These are phyloP conservation scores for Diospyros lotus DNA, from an alignment of 148 eudicot species.

Conservation along the genomic window DNA sequence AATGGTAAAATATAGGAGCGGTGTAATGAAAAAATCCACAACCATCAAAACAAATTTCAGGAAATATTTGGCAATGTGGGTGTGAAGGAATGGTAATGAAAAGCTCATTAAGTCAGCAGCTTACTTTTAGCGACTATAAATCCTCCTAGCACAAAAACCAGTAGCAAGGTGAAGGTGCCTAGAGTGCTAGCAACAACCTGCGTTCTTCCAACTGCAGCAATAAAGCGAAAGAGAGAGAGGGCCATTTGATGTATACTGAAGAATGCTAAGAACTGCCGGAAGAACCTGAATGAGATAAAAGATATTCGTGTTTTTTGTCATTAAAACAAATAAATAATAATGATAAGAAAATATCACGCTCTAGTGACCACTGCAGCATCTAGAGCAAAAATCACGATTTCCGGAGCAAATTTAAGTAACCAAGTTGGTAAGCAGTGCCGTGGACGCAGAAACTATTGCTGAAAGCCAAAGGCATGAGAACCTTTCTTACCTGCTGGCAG, in stretches of 20 bases:
- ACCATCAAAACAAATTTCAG: neutral
- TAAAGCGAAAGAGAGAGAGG: slow-evolving; percentile 50
- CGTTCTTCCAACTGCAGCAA: slow-evolving; percentile 62
- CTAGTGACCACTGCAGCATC: neutral
- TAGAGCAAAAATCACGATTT: neutral
- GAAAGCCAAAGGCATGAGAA: slow-evolving; percentile 1
- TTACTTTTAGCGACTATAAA: slow-evolving; percentile 61
- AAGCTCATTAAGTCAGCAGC: slow-evolving; percentile 5
- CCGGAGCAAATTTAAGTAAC: neutral
- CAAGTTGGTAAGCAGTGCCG: neutral
- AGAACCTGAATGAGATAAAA: slow-evolving; percentile 38
- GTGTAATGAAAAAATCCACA: neutral
- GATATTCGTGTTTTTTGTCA: neutral
- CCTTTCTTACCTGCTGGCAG: slow-evolving; percentile 44
- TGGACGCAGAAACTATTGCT: neutral
- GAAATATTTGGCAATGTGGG: neutral
- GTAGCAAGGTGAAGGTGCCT: slow-evolving; percentile 37
- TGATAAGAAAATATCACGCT: neutral
- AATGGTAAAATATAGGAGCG: neutral
- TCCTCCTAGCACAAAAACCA: slow-evolving; percentile 61
- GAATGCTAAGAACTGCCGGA: slow-evolving; percentile 56
- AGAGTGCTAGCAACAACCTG: slow-evolving; percentile 44
- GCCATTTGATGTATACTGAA: slow-evolving; percentile 70
- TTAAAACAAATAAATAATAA: neutral
- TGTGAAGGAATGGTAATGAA: neutral